Evolutionary conservation across 2,329 filamentous ascomycete genomes (phyloP).

Genomic region (Fusarium incarnatum): DNA sequence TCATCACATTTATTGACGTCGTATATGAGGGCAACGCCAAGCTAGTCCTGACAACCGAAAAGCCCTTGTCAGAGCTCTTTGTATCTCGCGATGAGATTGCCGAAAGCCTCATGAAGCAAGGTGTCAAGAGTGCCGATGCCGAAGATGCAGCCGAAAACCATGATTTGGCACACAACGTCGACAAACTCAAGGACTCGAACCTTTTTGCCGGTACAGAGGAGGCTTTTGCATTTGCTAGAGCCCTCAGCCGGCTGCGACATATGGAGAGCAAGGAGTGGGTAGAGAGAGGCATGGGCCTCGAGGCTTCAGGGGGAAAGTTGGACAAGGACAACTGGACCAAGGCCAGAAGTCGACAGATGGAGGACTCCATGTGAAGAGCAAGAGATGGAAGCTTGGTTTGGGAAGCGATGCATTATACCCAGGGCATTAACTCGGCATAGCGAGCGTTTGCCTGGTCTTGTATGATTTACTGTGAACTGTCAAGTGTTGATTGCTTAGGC

Average conservation of each 20-base stretch:
- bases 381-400: constrained; percentile 13
- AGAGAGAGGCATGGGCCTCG: constrained; percentile 79
- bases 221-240: constrained; percentile 93
- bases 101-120: constrained; percentile 64
- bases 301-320: constrained; percentile 71
- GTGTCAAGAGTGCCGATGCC: constrained; percentile 54
- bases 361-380: constrained; percentile 69
- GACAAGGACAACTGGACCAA: constrained; percentile 75
- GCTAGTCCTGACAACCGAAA: constrained; percentile 89
- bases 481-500: constrained; percentile 29
- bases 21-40: constrained; percentile 95
- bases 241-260: constrained; percentile 84
- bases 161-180: constrained; percentile 86
- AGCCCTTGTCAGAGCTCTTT: constrained; percentile 88
- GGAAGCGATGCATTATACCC: constrained; percentile 46
- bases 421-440: constrained; percentile 44
- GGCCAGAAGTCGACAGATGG: constrained; percentile 74
- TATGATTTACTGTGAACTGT: constrained; percentile 36
- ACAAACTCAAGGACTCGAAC: constrained; percentile 83
- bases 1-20: constrained; percentile 98
- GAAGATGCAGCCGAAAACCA: constrained; percentile 80
- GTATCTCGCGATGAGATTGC: constrained; percentile 77
- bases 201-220: constrained; percentile 97
- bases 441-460: constrained; percentile 46
- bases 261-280: constrained; percentile 98